phyloP scores from a whole-genome alignment of 192 early-diverging fungal species.

The Geosiphon pyriformis region DNA sequence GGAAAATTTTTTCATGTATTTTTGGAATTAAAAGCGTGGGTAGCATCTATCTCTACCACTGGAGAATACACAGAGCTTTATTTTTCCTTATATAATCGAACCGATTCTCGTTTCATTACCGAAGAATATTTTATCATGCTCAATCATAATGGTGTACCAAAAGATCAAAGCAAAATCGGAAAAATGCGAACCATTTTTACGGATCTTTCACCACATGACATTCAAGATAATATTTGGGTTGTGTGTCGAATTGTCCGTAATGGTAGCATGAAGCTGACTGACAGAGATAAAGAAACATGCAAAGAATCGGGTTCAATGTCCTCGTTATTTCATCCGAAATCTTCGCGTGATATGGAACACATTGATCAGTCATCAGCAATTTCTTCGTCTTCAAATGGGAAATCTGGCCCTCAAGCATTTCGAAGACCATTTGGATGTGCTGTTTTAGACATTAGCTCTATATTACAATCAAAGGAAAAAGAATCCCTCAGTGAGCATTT shows the following conservation, averaged over 20 bases:
- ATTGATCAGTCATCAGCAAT: conserved; percentile 22
- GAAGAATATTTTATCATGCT: conserved; percentile 56
- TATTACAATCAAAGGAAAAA: conserved; percentile 35
- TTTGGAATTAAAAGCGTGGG: conserved; percentile 52
- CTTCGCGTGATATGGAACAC: conserved; percentile 14
- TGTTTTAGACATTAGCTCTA: conserved; percentile 42
- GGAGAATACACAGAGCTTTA: conserved; percentile 58
- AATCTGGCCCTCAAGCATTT: conserved; percentile 19
- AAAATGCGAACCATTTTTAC: conserved; percentile 55
- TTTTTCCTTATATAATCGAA: conserved; percentile 52
- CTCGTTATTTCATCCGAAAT: conserved; percentile 16
- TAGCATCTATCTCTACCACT: conserved; percentile 50
- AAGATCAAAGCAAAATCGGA: conserved; percentile 36
- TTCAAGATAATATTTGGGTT: conserved; percentile 48
- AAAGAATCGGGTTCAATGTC: conserved; percentile 16
- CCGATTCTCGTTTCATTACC: conserved; percentile 43
- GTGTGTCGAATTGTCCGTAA: conserved; percentile 56
- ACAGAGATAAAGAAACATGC: conserved; percentile 39
- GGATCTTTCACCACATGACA: conserved; percentile 48
- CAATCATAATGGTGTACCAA: conserved; percentile 51
- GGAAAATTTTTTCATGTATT: conserved; percentile 43
- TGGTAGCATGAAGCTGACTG: conserved; percentile 55
- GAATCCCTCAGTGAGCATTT: conserved; percentile 33
- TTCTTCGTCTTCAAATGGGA: neutral
- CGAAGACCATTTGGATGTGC: conserved; percentile 63